Percentiles rank a stretch among this genome's conserved stretches.
These are phyloP conservation scores for Cinnamomum micranthum DNA, from an alignment of 164 flowering plant species.

Conservation along the genomic window DNA sequence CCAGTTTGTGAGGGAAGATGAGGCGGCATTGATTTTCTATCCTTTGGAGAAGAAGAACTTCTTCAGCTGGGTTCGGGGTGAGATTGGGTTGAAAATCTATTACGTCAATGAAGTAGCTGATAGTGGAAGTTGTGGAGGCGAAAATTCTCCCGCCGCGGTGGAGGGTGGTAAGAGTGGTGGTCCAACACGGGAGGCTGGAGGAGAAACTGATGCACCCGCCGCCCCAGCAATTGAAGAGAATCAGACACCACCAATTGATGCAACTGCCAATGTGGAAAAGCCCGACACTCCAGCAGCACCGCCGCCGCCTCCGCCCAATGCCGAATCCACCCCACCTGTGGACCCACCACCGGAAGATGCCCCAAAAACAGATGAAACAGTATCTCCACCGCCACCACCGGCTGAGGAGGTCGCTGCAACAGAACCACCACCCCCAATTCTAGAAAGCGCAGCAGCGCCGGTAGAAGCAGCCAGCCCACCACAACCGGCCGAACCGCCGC, in stretches of 20 bases:
- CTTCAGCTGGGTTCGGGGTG: conserved; percentile 72
- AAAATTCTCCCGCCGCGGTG: conserved; percentile 45
- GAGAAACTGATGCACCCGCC: conserved; percentile 3
- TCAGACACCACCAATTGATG: conserved; percentile 3
- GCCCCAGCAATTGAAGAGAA: neutral
- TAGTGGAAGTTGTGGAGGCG: conserved; percentile 82
- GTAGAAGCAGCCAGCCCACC: neutral
- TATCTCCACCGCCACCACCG: conserved; percentile 9
- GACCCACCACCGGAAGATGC: conserved; percentile 9
- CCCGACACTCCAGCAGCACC: conserved; percentile 6
- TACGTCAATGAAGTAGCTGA: conserved; percentile 39
- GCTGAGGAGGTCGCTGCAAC: conserved; percentile 6
- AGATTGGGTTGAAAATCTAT: conserved; percentile 72
- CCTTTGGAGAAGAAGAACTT: conserved; percentile 64
- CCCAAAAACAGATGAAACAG: neutral
- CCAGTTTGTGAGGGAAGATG: conserved; percentile 75
- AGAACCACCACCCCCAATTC: neutral
- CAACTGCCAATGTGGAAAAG: conserved; percentile 7
- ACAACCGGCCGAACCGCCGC: neutral
- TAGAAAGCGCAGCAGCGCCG: neutral
- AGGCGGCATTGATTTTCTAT: conserved; percentile 71
- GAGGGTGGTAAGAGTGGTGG: conserved; percentile 10
- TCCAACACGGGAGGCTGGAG: conserved; percentile 12
- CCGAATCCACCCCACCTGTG: neutral
- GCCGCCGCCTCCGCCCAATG: conserved; percentile 3